phyloP scores from a whole-genome alignment of 495 filamentous ascomycete species.

The Annulohypoxylon stygium region DNA sequence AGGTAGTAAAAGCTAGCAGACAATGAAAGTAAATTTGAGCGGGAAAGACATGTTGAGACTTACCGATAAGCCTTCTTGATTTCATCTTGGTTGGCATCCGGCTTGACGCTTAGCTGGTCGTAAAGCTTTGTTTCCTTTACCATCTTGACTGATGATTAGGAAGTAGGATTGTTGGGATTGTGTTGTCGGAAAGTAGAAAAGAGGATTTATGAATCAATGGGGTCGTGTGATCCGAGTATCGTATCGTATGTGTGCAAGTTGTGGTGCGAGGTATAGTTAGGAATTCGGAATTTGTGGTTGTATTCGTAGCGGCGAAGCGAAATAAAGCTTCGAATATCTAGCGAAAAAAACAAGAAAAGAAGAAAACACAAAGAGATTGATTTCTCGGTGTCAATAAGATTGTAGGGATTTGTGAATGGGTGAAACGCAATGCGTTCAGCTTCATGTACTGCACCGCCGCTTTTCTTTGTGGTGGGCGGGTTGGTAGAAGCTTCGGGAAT shows the following conservation, averaged over 20 bases:
- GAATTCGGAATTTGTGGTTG: constrained; percentile 16
- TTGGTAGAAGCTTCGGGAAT: constrained; percentile 51
- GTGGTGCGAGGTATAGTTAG: constrained; percentile 16
- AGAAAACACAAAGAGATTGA: constrained; percentile 29
- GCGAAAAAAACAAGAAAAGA: constrained; percentile 19
- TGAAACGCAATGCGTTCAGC: constrained; percentile 12
- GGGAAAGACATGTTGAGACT: constrained; percentile 44
- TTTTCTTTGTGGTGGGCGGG: constrained; percentile 41
- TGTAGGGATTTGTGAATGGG: constrained; percentile 1
- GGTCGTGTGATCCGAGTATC: constrained; percentile 12
- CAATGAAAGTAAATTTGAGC: constrained; percentile 3
- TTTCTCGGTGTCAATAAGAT: constrained; percentile 8
- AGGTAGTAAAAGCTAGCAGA: constrained; percentile 3
- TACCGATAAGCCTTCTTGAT: constrained; percentile 98
- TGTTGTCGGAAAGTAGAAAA: not conserved
- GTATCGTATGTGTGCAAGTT: constrained; percentile 16
- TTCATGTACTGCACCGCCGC: constrained; percentile 38
- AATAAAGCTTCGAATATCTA: constrained; percentile 6
- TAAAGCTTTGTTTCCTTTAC: constrained; percentile 90
- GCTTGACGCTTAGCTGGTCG: constrained; percentile 79
- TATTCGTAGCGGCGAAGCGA: not conserved
- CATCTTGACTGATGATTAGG: constrained; percentile 65
- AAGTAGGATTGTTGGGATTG: not conserved
- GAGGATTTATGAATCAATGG: constrained; percentile 11
- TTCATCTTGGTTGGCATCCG: constrained; percentile 87